Percentiles rank a stretch among this genome's conserved stretches.
phyloP scores from a whole-genome alignment of 768 basidiomycete genomes.

The Naganishia randhawae region DNA sequence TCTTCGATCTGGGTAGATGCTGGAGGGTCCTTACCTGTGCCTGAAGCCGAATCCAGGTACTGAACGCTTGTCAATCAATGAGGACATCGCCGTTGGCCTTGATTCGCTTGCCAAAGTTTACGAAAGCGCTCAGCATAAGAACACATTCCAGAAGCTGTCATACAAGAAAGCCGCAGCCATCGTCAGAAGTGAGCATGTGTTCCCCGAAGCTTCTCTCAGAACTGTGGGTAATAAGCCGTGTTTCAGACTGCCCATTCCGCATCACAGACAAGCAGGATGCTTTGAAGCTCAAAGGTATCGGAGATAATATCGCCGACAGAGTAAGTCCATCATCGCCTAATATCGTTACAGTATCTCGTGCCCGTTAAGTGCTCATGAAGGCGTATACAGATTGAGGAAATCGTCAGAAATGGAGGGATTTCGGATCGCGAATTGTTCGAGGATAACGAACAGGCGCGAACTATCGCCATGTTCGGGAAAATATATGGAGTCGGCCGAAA shows the following conservation, averaged over 20 bases:
- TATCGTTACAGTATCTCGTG: not conserved
- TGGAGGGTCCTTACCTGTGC: constrained; percentile 42
- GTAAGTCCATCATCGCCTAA: constrained; percentile 27
- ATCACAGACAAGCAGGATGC: constrained; percentile 39
- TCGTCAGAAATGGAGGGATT: constrained; percentile 27
- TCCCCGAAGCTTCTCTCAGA: too few relatives aligned
- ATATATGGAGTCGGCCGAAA: constrained; percentile 81
- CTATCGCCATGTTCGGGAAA: constrained; percentile 60
- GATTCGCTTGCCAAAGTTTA: constrained; percentile 18
- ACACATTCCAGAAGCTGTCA: constrained; percentile 10
- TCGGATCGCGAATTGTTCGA: constrained; percentile 38
- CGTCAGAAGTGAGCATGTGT: constrained; percentile 35
- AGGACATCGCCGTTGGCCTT: constrained; percentile 19
- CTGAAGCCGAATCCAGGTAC: constrained; percentile 35
- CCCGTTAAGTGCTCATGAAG: not conserved
- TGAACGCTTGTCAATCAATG: constrained; percentile 25
- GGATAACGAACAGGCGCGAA: constrained; percentile 36
- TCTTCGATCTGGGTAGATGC: not conserved
- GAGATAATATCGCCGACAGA: constrained; percentile 38
- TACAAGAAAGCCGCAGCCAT: constrained; percentile 34
- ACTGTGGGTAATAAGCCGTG: too few relatives aligned
- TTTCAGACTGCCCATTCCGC: constrained; percentile 36
- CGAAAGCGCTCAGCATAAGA: constrained; percentile 23
- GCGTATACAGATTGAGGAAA: constrained; percentile 40
- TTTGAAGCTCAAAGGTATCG: constrained; percentile 40